A percentile compares a stretch with the other conserved stretches of the same genome.
Conservation (phyloP, 805 yeast species). For the Barnettozyma vustinii region DNA sequence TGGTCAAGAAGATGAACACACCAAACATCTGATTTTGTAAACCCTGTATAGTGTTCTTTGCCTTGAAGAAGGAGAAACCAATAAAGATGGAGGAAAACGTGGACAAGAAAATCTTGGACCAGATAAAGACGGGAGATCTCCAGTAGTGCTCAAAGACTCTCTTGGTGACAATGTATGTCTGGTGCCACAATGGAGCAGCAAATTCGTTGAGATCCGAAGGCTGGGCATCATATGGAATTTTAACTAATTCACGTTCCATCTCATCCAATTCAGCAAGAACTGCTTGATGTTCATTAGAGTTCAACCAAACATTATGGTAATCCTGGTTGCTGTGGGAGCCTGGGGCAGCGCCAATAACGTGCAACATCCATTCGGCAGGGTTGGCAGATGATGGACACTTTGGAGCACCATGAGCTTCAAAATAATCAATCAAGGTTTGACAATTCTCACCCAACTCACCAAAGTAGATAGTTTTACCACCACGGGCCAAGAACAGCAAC, state of each 20-base stretch:
- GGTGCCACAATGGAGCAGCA: slow-evolving; percentile 39
- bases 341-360: slow-evolving; percentile 79
- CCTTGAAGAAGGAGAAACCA: slow-evolving; percentile 72
- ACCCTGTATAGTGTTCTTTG: slow-evolving; percentile 58
- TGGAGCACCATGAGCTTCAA: slow-evolving; percentile 60
- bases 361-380: slow-evolving; percentile 92
- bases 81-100: slow-evolving; percentile 57
- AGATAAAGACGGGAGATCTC: slow-evolving; percentile 60
- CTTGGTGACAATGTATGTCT: slow-evolving; percentile 39
- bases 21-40: slow-evolving; percentile 82
- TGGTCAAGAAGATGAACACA: slow-evolving; percentile 59
- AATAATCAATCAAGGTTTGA: slow-evolving; percentile 53
- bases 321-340: slow-evolving; percentile 71
- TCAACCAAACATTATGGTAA: slow-evolving; percentile 72
- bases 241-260: slow-evolving; percentile 57
- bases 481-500: slow-evolving; percentile 60
- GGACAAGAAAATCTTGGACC: slow-evolving; percentile 53
- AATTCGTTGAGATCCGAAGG: slow-evolving; percentile 34
- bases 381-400: slow-evolving; percentile 66
- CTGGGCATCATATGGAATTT: slow-evolving; percentile 27
- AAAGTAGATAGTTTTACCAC: slow-evolving; percentile 72
- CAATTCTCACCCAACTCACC: slow-evolving; percentile 67
- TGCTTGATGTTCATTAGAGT: slow-evolving; percentile 54
- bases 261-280: slow-evolving; percentile 54
- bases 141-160: slow-evolving; percentile 62